Evolutionary conservation across 495 filamentous ascomycete species (phyloP).

Genomic region (Elasticomyces elasticus): DNA sequence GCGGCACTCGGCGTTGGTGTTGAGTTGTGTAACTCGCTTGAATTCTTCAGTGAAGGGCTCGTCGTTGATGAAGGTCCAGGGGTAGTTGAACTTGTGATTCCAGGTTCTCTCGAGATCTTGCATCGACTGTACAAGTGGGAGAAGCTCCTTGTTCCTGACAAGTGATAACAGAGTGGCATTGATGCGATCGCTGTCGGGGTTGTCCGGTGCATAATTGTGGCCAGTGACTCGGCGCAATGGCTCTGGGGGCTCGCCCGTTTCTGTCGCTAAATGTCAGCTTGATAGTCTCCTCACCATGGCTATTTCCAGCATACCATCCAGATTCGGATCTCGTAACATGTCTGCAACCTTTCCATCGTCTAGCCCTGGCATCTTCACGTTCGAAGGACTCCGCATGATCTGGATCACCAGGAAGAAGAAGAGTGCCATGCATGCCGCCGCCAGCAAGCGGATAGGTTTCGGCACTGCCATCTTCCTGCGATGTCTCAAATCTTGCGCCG

Average conservation of each 20-base stretch:
- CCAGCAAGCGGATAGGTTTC: slow-evolving; percentile 70
- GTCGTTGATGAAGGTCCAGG: slow-evolving; percentile 99
- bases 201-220: slow-evolving; percentile 65
- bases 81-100: slow-evolving; percentile 99
- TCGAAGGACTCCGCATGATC: slow-evolving; percentile 44
- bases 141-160: slow-evolving; percentile 81
- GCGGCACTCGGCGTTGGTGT: slow-evolving; percentile 71
- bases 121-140: slow-evolving; percentile 78
- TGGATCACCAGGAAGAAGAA: slow-evolving; percentile 67
- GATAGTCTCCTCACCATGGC: background rate
- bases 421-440: slow-evolving; percentile 55
- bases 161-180: slow-evolving; percentile 90
- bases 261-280: slow-evolving; percentile 49
- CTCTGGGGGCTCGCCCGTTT: slow-evolving; percentile 71
- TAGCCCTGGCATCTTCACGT: slow-evolving; percentile 26
- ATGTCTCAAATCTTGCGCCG: background rate
- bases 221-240: slow-evolving; percentile 51
- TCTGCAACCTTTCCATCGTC: slow-evolving; percentile 37
- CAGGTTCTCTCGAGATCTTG: slow-evolving; percentile 84
- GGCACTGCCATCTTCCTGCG: slow-evolving; percentile 59
- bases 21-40: slow-evolving; percentile 63
- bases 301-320: slow-evolving; percentile 54
- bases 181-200: slow-evolving; percentile 66
- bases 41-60: slow-evolving; percentile 86
- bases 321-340: slow-evolving; percentile 63